Evolutionary conservation across 202 grass and related monocot species (phyloP).

Genomic region (Panicum hallii): DNA sequence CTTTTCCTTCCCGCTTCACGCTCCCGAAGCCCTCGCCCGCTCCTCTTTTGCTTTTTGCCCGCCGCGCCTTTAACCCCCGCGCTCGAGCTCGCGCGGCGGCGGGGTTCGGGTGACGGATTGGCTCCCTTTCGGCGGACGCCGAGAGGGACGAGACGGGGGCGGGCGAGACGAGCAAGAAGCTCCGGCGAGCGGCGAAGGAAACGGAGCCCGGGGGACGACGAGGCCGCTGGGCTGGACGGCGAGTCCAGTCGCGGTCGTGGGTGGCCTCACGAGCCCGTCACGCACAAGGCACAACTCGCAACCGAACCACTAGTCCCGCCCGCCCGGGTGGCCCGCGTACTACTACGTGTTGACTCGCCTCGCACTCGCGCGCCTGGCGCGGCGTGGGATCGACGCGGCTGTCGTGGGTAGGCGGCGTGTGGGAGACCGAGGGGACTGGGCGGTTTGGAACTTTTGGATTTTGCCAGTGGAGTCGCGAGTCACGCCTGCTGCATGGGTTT

Average conservation of each 20-base stretch:
- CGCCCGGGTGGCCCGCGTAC: too few relatives aligned
- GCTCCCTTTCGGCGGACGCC: slow-evolving; percentile 13
- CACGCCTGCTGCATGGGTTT: slow-evolving; percentile 12
- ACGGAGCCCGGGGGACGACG: background rate
- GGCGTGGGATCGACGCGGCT: too few relatives aligned
- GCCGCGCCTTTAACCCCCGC: background rate
- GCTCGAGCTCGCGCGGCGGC: background rate
- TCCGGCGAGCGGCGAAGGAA: background rate
- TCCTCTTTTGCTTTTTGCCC: background rate
- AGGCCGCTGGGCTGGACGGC: background rate
- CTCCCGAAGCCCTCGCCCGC: background rate
- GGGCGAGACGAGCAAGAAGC: background rate
- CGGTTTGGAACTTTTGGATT: background rate
- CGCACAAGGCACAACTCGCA: background rate
- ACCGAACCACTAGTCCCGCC: background rate
- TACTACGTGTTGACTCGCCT: background rate
- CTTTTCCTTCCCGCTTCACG: slow-evolving; percentile 48
- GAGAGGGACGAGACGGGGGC: background rate
- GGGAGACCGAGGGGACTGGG: background rate
- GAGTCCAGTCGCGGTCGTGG: background rate
- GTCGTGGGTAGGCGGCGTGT: too few relatives aligned
- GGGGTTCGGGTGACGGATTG: background rate
- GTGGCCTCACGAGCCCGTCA: background rate
- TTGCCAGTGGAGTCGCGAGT: background rate
- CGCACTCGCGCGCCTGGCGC: background rate